A percentile compares a stretch with the other conserved stretches of the same genome.
phyloP scores from a whole-genome alignment of 306 rosid genomes.

The Prunus fruticosa region DNA sequence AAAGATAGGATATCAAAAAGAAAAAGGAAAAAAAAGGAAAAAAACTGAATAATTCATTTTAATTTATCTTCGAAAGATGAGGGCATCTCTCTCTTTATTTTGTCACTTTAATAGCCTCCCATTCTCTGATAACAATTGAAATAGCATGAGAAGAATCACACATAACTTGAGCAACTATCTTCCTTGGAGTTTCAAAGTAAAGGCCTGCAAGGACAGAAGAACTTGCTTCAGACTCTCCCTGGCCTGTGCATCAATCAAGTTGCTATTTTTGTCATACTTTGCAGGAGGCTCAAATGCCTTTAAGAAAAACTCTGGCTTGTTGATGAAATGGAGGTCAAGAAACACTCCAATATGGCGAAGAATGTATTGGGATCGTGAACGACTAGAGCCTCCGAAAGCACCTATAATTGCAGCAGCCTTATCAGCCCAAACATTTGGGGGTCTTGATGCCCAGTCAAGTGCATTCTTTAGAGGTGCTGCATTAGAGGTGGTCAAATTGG shows the following conservation, averaged over 20 bases:
- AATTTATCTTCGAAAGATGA: neutral
- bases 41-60: no score
- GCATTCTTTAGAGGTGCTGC: slow-evolving; percentile 77
- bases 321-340: slow-evolving; percentile 85
- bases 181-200: slow-evolving; percentile 51
- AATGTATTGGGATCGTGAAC: slow-evolving; percentile 66
- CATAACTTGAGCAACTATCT: neutral
- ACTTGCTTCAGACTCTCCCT: slow-evolving; percentile 42
- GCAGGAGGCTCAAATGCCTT: slow-evolving; percentile 56
- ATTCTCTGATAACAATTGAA: no score
- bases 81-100: neutral
- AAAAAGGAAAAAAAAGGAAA: no score
- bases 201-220: slow-evolving; percentile 57
- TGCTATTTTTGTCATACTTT: slow-evolving; percentile 61
- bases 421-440: slow-evolving; percentile 82
- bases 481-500: neutral
- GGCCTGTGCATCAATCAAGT: slow-evolving; percentile 50
- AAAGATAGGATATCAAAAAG: no score
- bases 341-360: slow-evolving; percentile 86
- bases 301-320: slow-evolving; percentile 78
- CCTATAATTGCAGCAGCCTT: slow-evolving; percentile 84
- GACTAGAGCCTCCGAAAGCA: slow-evolving; percentile 76
- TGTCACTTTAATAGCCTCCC: neutral
- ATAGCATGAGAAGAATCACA: neutral
- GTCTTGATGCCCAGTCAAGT: slow-evolving; percentile 76